These are phyloP conservation scores for Candida insectalens DNA, from an alignment of 805 yeast genomes.

Conservation along the genomic window DNA sequence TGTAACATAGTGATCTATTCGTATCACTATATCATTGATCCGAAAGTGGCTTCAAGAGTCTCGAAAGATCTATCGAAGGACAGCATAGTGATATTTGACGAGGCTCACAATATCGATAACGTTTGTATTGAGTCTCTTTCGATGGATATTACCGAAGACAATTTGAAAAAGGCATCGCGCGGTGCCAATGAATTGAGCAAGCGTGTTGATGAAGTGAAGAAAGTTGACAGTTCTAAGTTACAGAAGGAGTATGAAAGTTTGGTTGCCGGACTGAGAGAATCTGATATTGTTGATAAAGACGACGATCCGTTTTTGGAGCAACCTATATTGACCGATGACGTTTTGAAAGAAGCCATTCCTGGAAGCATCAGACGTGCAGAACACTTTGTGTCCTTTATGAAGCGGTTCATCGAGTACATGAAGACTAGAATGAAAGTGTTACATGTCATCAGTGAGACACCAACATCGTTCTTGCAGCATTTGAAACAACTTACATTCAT, in stretches of 20 bases:
- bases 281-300: slow-evolving; percentile 53
- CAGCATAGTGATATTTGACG: slow-evolving; percentile 91
- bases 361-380: slow-evolving; percentile 97
- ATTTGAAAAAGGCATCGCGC: slow-evolving; percentile 72
- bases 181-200: slow-evolving; percentile 76
- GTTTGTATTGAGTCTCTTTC: slow-evolving; percentile 96
- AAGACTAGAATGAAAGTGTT: slow-evolving; percentile 96
- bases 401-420: slow-evolving; percentile 86
- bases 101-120: slow-evolving; percentile 97
- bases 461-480: slow-evolving; percentile 85
- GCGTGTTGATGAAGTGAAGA: slow-evolving; percentile 78
- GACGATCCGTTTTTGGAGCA: slow-evolving; percentile 67
- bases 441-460: slow-evolving; percentile 97
- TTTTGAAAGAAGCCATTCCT: slow-evolving; percentile 88
- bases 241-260: slow-evolving; percentile 87
- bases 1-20: slow-evolving; percentile 94
- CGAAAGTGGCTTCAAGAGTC: slow-evolving; percentile 93
- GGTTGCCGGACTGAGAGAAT: slow-evolving; percentile 80
- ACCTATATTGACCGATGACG: slow-evolving; percentile 79
- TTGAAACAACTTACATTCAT: slow-evolving; percentile 87
- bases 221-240: slow-evolving; percentile 70
- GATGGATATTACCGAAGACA: slow-evolving; percentile 84
- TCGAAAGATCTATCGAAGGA: slow-evolving; percentile 88
- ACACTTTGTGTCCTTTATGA: slow-evolving; percentile 88
- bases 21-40: slow-evolving; percentile 91